Evolutionary conservation across 108 stramenopile genomes (phyloP), one percentile per base, ranked within the genome.

Genomic region (Pseudonitzschia delicatissima): DNA sequence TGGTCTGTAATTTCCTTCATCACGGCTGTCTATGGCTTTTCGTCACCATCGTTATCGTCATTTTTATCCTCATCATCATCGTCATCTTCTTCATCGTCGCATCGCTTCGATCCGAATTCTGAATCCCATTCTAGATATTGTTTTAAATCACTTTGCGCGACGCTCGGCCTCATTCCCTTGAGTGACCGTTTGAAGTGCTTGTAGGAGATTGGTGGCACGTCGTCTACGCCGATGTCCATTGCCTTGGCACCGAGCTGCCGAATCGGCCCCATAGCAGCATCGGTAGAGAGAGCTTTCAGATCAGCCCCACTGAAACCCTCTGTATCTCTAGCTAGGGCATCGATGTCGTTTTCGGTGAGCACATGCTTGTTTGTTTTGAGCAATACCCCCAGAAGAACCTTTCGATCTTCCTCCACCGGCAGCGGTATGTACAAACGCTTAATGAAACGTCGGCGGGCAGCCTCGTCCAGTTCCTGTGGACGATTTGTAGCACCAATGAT

Each of bases 391-490:
- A 99, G 20, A 29, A 99, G 85, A 25, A 67, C 64, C 44, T 74
- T 72, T 7, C 99, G 80, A 51, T 89, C 97, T 2, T 33, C 60
- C 36, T 79, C 73, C 5, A 86, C 84, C 8, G 99, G 99, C 25
- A 99, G 79, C 6, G 98, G 97, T 58, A 99, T 96, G 75, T 99
- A 99, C 45, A 99, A 63, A 33, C 85, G 81, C 63, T 91, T 92
- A 32, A 87, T 85, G 67, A 90, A 96, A 23, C 98, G 86, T 50
- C 98, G 71, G n/a, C 99, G 84, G 0, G 98, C 99, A 0, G 99
- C 99, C 72, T 99, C 98, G 71, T 99, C 98, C 44, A 99, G 78
- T 77, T 99, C 99, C 52, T 97, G 93, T 4, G 99, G 99, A 27
- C 93, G 72, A 69, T 99, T 99, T 0, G 99, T 99, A 0, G 98